Evolutionary conservation across 1,284 basidiomycete species (phyloP).

Genomic region (Tetrapyrgos nigripes): DNA sequence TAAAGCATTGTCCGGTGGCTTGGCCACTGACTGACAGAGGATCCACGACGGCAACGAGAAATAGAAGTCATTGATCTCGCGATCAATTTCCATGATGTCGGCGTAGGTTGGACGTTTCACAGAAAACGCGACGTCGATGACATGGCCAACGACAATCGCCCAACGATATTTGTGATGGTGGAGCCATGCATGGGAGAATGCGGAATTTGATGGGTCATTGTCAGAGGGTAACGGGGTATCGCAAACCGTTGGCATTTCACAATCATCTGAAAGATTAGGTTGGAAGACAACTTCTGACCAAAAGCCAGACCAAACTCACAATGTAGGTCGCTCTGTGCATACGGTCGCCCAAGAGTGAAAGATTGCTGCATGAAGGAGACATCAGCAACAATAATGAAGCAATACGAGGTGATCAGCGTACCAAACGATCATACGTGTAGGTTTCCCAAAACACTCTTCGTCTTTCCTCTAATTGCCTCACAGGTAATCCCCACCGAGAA

Average conservation of each 20-base stretch:
- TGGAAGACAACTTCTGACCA: neutral
- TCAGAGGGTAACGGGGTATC: conserved; percentile 28
- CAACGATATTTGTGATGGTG: conserved; percentile 31
- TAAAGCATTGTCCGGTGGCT: conserved; percentile 20
- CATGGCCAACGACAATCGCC: conserved; percentile 24
- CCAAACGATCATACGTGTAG: conserved; percentile 28
- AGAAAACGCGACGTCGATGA: conserved; percentile 25
- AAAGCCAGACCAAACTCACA: conserved; percentile 6
- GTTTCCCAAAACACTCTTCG: conserved; percentile 30
- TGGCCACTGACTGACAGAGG: conserved; percentile 23
- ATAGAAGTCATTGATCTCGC: conserved; percentile 28
- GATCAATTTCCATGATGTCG: conserved; percentile 26
- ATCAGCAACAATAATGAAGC: neutral
- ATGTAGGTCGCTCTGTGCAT: conserved; percentile 24
- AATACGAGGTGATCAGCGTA: conserved; percentile 5
- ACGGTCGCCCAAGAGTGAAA: conserved; percentile 30
- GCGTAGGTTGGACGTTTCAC: conserved; percentile 25
- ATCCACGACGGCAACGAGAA: conserved; percentile 26
- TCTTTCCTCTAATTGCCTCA: conserved; percentile 26
- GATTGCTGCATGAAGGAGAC: conserved; percentile 24
- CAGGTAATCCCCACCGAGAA: conserved; percentile 27
- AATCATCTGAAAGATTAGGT: conserved; percentile 16
- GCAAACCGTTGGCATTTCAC: conserved; percentile 30
- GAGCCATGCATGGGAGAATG: conserved; percentile 26
- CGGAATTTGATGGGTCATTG: conserved; percentile 16